These are phyloP conservation scores for Aspergillus sp. DNA, from an alignment of 2,329 filamentous ascomycete species.

Conservation along the genomic window DNA sequence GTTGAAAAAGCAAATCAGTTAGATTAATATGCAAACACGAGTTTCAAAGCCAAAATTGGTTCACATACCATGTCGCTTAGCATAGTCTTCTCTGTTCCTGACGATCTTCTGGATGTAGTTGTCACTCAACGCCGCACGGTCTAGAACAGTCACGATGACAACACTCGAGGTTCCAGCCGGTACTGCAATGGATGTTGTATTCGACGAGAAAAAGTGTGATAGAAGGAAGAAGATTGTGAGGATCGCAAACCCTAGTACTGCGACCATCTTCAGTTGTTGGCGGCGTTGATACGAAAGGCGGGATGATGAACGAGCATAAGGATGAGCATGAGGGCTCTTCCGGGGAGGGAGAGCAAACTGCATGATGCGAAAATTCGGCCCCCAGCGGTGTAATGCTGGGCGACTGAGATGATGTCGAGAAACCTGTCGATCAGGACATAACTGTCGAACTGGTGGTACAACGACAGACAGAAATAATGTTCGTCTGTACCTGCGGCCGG, in stretches of 20 bases:
- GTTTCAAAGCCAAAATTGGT: not conserved
- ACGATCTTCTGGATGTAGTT: slow-evolving; percentile 69
- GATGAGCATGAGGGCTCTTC: slow-evolving; percentile 72
- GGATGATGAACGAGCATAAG: slow-evolving; percentile 53
- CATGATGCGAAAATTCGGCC: slow-evolving; percentile 48
- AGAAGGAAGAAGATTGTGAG: slow-evolving; percentile 60
- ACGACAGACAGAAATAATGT: no score
- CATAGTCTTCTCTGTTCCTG: slow-evolving; percentile 81
- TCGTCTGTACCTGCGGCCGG: no score
- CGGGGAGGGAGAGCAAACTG: slow-evolving; percentile 86
- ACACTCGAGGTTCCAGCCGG: slow-evolving; percentile 42
- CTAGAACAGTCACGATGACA: slow-evolving; percentile 82
- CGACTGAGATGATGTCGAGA: slow-evolving; percentile 5
- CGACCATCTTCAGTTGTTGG: slow-evolving; percentile 58
- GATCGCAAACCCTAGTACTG: slow-evolving; percentile 51
- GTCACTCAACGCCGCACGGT: slow-evolving; percentile 60
- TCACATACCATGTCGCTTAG: slow-evolving; percentile 69
- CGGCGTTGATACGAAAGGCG: slow-evolving; percentile 46
- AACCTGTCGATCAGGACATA: not conserved
- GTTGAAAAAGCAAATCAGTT: not conserved
- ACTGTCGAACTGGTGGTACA: no score
- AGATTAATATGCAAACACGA: not conserved
- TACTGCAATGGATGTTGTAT: slow-evolving; percentile 20
- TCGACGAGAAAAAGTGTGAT: slow-evolving; percentile 34
- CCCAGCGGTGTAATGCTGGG: slow-evolving; percentile 16